Evolutionary conservation across 164 flowering plant species (phyloP), one percentile per base, ranked within the genome.

Genomic region (Amborella trichopoda): DNA sequence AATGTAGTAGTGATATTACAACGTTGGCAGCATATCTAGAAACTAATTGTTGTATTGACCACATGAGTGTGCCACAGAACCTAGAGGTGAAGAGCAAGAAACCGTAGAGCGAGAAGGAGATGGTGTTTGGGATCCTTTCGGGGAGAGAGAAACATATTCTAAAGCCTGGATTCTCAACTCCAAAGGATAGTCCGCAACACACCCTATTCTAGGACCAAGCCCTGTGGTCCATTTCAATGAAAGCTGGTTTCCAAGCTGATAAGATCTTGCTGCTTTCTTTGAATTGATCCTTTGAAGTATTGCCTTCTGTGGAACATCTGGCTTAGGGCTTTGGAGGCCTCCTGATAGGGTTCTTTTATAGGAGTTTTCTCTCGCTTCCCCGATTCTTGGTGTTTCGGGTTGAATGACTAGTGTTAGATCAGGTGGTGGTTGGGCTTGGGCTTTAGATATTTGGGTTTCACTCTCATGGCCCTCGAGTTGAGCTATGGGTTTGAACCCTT

Each of bases 131-230:
- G 76, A 66, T 16, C 19, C 11, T 47, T 74, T 63, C 12, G 94
- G 91, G 34, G 95, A 81, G 37, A 81, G 78, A 51, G 69, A 63
- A 16, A 75, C 78, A 21, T 77, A 65, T 61, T 86, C 95, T 49
- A 86, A 51, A 3, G 98, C 95, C 56, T 80, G 83, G 6, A 46
- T 23, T 53, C 84, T 69, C 28, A 86, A 54, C 55, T 83, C 83
- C 5, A 46, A 30, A 8, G 98, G 98, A 53, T 90, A 86, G 54
- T 90, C 98, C 2, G 83, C 81, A 24, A 83, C 68, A 25, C 91
- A 90, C 1, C 94, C 95, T 18, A 83, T 86, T 61, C 94, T 75
- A 0, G 95, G 87, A 13, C 98, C 98, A 42, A 76, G 81, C 12
- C 96, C 96, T 0, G 81, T 77, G 19, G 84, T 66, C 96, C 96